phyloP scores from a whole-genome alignment of 2,329 filamentous ascomycete genomes.

The Grosmannia huntii region DNA sequence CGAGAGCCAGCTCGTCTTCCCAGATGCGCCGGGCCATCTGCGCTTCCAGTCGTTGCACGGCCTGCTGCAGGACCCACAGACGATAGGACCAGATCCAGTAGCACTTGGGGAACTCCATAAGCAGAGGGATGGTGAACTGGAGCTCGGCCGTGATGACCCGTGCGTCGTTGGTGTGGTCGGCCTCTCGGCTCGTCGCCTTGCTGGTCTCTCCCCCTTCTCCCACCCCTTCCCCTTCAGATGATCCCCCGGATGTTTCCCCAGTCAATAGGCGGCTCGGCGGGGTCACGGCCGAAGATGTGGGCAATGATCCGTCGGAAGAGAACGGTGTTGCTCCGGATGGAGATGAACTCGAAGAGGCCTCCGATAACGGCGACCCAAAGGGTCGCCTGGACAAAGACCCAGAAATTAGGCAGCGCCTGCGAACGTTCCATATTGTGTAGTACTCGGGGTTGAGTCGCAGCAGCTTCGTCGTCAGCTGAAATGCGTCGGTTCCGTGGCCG shows the following conservation, averaged over 20 bases:
- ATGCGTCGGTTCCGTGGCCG: constrained; percentile 41
- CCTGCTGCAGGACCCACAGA: constrained; percentile 67
- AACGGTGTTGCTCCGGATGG: constrained; percentile 45
- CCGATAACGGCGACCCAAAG: constrained; percentile 40
- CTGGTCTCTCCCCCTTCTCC: constrained; percentile 7
- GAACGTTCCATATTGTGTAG: constrained; percentile 84
- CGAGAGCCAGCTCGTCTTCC: constrained; percentile 71
- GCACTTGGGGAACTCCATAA: constrained; percentile 84
- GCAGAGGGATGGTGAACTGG: constrained; percentile 67
- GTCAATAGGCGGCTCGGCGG: constrained; percentile 27
- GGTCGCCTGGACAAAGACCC: constrained; percentile 41
- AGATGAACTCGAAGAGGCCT: constrained; percentile 40
- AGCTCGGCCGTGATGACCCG: constrained; percentile 61
- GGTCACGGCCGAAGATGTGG: constrained; percentile 36
- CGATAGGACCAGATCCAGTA: constrained; percentile 99
- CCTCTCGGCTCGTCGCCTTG: not conserved
- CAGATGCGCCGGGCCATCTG: constrained; percentile 53
- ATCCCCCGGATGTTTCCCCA: constrained; percentile 22
- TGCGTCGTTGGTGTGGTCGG: constrained; percentile 16
- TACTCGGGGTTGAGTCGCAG: constrained; percentile 73
- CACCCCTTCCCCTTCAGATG: constrained; percentile 34
- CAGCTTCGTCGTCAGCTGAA: constrained; percentile 59
- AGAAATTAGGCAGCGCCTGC: constrained; percentile 56
- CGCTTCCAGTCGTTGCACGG: constrained; percentile 48
- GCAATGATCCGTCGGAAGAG: constrained; percentile 43